A percentile compares a stretch with the other conserved stretches of the same genome.
These are phyloP conservation scores for Schoenoplectus tabernaemontani DNA, from an alignment of 202 grass and related monocot genomes.

Conservation along the genomic window DNA sequence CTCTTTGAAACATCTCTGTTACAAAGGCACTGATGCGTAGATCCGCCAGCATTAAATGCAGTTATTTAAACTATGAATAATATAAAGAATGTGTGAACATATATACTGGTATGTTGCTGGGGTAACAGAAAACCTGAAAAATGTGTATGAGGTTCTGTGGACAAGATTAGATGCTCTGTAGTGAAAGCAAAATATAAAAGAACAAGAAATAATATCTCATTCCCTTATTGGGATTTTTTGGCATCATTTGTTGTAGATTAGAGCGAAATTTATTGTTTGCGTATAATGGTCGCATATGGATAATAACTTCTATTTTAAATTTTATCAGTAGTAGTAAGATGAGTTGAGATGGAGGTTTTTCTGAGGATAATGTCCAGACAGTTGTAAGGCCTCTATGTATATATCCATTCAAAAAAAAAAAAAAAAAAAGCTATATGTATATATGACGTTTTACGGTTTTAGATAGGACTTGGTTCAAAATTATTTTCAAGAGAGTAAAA, in stretches of 20 bases:
- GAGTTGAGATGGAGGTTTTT: too few species aligned
- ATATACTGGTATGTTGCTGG: not conserved
- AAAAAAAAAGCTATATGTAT: too few species aligned
- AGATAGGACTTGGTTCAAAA: too few species aligned
- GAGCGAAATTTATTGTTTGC: not conserved
- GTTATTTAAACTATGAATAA: not conserved
- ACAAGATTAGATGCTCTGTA: not conserved
- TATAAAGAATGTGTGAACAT: not conserved
- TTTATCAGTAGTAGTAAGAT: too few species aligned
- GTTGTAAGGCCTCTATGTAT: too few species aligned
- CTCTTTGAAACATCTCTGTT: not conserved
- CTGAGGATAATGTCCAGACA: too few species aligned
- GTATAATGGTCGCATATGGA: not conserved
- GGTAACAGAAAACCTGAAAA: not conserved
- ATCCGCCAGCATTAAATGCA: not conserved
- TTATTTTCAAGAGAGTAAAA: too few species aligned
- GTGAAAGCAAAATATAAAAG: not conserved
- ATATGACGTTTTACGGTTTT: too few species aligned
- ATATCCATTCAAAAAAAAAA: too few species aligned
- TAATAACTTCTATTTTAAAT: too few species aligned
- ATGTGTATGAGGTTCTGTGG: not conserved
- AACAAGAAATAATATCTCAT: not conserved
- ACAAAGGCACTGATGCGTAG: not conserved
- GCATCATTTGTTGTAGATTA: not conserved
- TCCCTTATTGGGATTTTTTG: not conserved